Conservation (phyloP, 306 rosid genomes). For the Rubus idaeus region DNA sequence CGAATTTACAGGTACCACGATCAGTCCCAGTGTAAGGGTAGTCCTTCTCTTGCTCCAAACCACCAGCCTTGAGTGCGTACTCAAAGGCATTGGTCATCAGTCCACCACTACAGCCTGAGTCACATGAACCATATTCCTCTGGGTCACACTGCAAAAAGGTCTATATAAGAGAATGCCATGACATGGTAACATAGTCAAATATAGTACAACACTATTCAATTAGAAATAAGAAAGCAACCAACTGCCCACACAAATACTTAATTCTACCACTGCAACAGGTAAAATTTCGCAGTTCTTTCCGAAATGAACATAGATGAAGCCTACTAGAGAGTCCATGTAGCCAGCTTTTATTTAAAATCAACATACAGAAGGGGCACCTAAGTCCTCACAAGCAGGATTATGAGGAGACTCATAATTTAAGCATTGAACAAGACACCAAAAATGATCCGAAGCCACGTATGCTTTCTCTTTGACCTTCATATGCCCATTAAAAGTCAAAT, state of each 20-base stretch:
- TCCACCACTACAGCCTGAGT: conserved; percentile 88
- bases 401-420: neutral
- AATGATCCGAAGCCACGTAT: neutral
- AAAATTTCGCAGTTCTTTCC: neutral
- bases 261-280: neutral
- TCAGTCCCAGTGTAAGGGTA: conserved; percentile 89
- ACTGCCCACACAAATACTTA: neutral
- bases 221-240: neutral
- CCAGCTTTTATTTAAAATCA: no score
- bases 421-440: no score
- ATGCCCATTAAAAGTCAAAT: neutral
- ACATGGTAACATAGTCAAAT: neutral
- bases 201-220: neutral
- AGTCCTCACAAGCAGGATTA: neutral
- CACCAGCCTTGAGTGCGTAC: conserved; percentile 80
- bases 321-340: neutral
- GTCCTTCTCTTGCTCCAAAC: conserved; percentile 67
- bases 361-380: neutral
- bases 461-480: neutral
- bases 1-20: conserved; percentile 77
- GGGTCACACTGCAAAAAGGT: conserved; percentile 82
- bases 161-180: neutral
- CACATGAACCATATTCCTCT: conserved; percentile 65
- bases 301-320: neutral
- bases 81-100: conserved; percentile 88